Conservation (phyloP, 1,139 yeast genomes). For the Torulaspora globosa region DNA sequence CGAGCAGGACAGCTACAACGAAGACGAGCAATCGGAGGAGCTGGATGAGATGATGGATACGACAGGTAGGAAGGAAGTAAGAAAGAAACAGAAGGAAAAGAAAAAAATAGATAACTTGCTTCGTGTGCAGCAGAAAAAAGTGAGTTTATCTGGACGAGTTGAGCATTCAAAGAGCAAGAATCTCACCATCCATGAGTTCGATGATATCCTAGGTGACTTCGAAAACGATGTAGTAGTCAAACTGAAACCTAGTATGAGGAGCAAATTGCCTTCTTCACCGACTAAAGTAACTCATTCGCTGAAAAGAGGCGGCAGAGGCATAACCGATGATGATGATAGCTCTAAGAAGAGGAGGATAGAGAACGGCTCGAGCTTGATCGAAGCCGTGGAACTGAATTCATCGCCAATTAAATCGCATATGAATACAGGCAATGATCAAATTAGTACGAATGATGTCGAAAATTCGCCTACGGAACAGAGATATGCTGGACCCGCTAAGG, state of each 20-base stretch:
- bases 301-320: conserved; percentile 7
- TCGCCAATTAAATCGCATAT: conserved; percentile 18
- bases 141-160: conserved; percentile 16
- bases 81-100: conserved; percentile 17
- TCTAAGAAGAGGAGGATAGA: conserved; percentile 21
- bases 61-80: conserved; percentile 23
- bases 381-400: conserved; percentile 18
- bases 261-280: conserved; percentile 22
- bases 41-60: conserved; percentile 44
- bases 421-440: neutral
- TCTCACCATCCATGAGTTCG: conserved; percentile 40
- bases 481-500: neutral
- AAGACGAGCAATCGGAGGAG: conserved; percentile 32
- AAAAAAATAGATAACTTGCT: conserved; percentile 28
- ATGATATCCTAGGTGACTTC: conserved; percentile 49
- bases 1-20: conserved; percentile 31
- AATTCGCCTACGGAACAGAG: conserved; percentile 16
- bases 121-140: conserved; percentile 29
- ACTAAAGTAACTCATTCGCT: conserved; percentile 1
- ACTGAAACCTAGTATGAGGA: conserved; percentile 8
- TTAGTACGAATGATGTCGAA: conserved; percentile 14
- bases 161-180: conserved; percentile 35
- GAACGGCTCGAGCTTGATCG: conserved; percentile 13
- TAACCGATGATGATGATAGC: neutral
- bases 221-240: conserved; percentile 20